Evolutionary conservation across 2,329 filamentous ascomycete genomes (phyloP).

Genomic region (Diaporthe velutina): DNA sequence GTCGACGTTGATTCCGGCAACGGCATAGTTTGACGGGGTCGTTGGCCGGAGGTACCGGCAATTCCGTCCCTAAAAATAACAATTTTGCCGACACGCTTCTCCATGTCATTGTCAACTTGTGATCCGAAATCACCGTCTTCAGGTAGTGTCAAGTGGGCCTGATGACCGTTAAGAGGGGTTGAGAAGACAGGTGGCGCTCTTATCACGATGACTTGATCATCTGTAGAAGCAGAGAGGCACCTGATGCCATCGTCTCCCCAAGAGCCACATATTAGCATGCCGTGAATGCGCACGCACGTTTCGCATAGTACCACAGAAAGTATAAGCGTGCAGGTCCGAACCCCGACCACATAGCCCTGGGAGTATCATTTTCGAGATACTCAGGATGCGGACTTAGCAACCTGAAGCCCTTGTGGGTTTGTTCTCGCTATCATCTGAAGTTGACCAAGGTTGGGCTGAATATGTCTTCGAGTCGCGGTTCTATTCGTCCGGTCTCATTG

Average conservation of each 20-base stretch:
- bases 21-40: slow-evolving; percentile 7
- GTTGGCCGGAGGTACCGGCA: neutral
- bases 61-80: neutral
- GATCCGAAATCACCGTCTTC: neutral
- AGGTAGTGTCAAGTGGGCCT: no score
- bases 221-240: neutral
- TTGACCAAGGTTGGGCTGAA: neutral
- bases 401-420: neutral
- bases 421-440: neutral
- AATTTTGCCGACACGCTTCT: neutral
- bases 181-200: no score
- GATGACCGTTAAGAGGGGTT: no score
- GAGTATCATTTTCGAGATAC: neutral
- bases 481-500: neutral
- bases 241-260: neutral
- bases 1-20: slow-evolving; percentile 14
- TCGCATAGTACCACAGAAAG: neutral
- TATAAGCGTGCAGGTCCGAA: neutral
- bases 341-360: neutral
- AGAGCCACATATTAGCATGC: neutral
- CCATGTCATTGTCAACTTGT: no score
- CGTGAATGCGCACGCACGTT: neutral
- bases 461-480: neutral
- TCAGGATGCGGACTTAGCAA: neutral
- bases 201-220: neutral